Evolutionary conservation across 2,329 filamentous ascomycete genomes (phyloP).

Genomic region (Corynespora cassiicola): DNA sequence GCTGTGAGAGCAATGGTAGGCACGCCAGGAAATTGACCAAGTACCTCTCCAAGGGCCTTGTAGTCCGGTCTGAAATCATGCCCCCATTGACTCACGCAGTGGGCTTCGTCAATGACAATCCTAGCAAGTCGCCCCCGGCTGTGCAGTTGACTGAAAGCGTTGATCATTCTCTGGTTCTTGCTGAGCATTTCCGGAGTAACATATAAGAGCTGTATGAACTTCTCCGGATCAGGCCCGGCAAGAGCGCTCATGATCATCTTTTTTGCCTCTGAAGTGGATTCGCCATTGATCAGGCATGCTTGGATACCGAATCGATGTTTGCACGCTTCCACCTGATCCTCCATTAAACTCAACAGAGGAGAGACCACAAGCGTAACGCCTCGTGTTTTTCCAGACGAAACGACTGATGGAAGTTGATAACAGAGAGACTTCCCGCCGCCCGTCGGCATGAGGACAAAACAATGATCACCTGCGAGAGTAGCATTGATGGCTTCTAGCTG

Average conservation of each 20-base stretch:
- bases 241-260: conserved; percentile 71
- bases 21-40: conserved; percentile 75
- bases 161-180: conserved; percentile 75
- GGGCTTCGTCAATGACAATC: conserved; percentile 97
- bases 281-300: conserved; percentile 82
- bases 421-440: conserved; percentile 96
- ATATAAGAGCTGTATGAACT: conserved; percentile 85
- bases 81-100: conserved; percentile 99
- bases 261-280: conserved; percentile 69
- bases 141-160: conserved; percentile 72
- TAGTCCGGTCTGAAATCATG: conserved; percentile 98
- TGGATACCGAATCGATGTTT: conserved; percentile 72
- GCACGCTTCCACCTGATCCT: conserved; percentile 91
- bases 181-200: conserved; percentile 97
- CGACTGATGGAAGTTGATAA: conserved; percentile 90
- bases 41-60: conserved; percentile 79
- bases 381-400: conserved; percentile 78
- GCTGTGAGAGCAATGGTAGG: conserved; percentile 95
- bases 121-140: conserved; percentile 76
- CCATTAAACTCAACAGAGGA: conserved; percentile 92
- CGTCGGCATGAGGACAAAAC: conserved; percentile 97
- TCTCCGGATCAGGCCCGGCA: conserved; percentile 69
- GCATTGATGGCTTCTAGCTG: conserved; percentile 97
- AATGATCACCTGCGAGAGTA: conserved; percentile 84
- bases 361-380: conserved; percentile 96